Evolutionary conservation across 2,329 filamentous ascomycete species (phyloP).

Genomic region (Tothia fuscella): DNA sequence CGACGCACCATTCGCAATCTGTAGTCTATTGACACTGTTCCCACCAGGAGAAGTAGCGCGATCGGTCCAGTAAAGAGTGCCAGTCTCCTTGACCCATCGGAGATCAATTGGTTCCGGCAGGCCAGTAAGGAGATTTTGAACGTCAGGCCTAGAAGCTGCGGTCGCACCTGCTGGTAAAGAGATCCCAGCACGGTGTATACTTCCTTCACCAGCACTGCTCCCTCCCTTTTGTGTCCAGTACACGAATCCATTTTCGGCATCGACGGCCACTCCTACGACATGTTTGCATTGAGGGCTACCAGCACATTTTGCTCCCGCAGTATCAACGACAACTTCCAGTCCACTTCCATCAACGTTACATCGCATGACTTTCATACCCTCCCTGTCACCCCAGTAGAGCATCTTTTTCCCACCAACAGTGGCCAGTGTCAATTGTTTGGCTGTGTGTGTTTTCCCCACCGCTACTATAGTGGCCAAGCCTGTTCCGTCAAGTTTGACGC

Average conservation of each 20-base stretch:
- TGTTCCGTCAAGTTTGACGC: constrained; percentile 3
- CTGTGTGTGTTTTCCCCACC: constrained; percentile 4
- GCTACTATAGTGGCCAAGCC: constrained; percentile 4
- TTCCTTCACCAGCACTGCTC: neutral
- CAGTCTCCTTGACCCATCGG: constrained; percentile 1
- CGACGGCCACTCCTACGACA: constrained; percentile 9
- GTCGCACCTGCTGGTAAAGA: neutral
- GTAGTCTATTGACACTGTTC: constrained; percentile 8
- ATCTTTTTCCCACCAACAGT: constrained; percentile 5
- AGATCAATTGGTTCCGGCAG: constrained; percentile 10
- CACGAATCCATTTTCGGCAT: constrained; percentile 6
- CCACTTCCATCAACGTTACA: constrained; percentile 7
- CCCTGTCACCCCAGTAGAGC: constrained; percentile 10
- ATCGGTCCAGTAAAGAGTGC: constrained; percentile 10
- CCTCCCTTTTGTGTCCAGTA: constrained; percentile 11
- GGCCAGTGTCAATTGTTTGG: constrained; percentile 7
- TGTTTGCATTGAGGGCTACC: neutral
- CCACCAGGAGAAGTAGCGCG: constrained; percentile 1
- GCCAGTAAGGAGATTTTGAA: constrained; percentile 2
- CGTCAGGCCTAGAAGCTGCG: neutral
- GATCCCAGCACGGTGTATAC: constrained; percentile 4
- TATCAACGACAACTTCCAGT: constrained; percentile 7
- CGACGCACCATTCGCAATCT: neutral
- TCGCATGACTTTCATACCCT: constrained; percentile 12
- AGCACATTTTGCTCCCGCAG: neutral